These are phyloP conservation scores for Termitomyces sp. DNA, from an alignment of 768 basidiomycete genomes.

Conservation along the genomic window DNA sequence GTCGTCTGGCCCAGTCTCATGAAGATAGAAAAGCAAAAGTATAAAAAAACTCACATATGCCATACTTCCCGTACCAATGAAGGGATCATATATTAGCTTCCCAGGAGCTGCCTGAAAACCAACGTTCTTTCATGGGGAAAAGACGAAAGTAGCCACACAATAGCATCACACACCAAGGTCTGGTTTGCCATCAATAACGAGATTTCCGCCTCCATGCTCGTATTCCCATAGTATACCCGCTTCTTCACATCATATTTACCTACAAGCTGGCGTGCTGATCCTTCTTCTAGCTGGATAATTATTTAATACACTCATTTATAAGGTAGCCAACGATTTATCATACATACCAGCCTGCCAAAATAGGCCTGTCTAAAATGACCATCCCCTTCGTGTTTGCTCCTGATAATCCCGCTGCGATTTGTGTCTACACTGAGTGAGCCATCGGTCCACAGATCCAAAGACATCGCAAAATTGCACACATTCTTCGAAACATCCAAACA, in stretches of 20 bases:
- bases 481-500: slow-evolving; percentile 78
- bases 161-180: slow-evolving; percentile 53
- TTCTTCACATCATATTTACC: slow-evolving; percentile 83
- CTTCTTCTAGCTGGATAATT: slow-evolving; percentile 42
- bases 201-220: slow-evolving; percentile 96
- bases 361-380: slow-evolving; percentile 67
- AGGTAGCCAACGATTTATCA: not conserved
- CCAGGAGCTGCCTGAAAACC: slow-evolving; percentile 70
- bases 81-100: slow-evolving; percentile 92
- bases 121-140: not conserved
- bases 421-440: slow-evolving; percentile 31
- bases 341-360: slow-evolving; percentile 82
- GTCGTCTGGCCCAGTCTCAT: slow-evolving; percentile 47
- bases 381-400: slow-evolving; percentile 51
- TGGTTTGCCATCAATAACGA: slow-evolving; percentile 97
- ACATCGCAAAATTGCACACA: slow-evolving; percentile 42
- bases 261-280: slow-evolving; percentile 63
- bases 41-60: slow-evolving; percentile 53
- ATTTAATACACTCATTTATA: not conserved
- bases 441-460: not conserved
- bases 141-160: not conserved
- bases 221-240: slow-evolving; percentile 87
- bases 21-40: not conserved
- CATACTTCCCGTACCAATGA: slow-evolving; percentile 91
- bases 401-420: slow-evolving; percentile 38